phyloP scores from a whole-genome alignment of 345 rosid species.

The Melaleuca quinquenervia region DNA sequence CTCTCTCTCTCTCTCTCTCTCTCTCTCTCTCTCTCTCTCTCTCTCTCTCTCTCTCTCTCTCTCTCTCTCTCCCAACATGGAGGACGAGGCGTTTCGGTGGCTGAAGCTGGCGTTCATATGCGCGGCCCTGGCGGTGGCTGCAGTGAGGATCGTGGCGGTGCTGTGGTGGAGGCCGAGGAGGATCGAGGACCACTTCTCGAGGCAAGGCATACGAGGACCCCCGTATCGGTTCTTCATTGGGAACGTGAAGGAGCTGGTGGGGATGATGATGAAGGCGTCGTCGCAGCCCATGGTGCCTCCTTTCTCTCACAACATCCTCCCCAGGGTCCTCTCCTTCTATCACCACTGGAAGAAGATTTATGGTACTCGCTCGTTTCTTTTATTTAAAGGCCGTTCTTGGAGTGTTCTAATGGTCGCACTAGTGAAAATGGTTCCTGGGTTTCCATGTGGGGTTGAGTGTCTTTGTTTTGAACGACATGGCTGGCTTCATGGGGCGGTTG shows the following conservation, averaged over 20 bases:
- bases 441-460: background rate
- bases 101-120: constrained; percentile 33
- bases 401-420: background rate
- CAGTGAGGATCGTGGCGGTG: constrained; percentile 35
- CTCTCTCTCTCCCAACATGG: background rate
- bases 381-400: background rate
- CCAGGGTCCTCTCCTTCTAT: constrained; percentile 87
- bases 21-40: too few relatives aligned
- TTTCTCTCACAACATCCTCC: constrained; percentile 95
- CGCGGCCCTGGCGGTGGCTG: constrained; percentile 16
- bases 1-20: background rate
- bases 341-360: constrained; percentile 96
- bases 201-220: constrained; percentile 95
- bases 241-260: constrained; percentile 82
- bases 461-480: background rate
- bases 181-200: constrained; percentile 85
- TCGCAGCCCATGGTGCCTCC: constrained; percentile 85
- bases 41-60: background rate
- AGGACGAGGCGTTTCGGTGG: constrained; percentile 7
- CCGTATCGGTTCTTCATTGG: constrained; percentile 95
- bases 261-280: constrained; percentile 86
- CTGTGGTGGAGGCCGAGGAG: constrained; percentile 95
- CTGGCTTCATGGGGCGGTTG: background rate
- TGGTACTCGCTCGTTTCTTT: constrained; percentile 21
- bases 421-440: background rate